A percentile compares a stretch with the other conserved stretches of the same genome.
Conservation (phyloP, 768 basidiomycete genomes). For the Galerina sulciceps region DNA sequence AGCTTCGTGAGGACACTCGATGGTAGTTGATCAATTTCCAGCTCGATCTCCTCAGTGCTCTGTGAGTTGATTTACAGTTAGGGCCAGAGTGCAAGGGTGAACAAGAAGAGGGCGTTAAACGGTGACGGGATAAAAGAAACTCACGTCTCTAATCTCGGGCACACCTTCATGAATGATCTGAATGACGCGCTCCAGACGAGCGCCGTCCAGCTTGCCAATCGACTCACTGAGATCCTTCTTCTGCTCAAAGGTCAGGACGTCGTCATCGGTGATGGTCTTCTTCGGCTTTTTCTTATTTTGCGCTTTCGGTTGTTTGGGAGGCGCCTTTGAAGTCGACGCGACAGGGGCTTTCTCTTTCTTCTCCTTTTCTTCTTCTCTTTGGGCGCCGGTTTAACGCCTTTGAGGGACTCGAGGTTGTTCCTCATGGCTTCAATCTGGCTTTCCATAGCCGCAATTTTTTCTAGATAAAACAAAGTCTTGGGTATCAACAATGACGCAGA, state of each 20-base stretch:
- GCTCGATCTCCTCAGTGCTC: conserved; percentile 98
- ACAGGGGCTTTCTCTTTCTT: conserved; percentile 62
- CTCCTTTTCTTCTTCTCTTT: conserved; percentile 75
- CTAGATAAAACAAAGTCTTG: conserved; percentile 30
- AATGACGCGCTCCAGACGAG: conserved; percentile 87
- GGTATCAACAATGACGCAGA: conserved; percentile 9
- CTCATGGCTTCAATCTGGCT: conserved; percentile 80
- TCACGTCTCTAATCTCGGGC: conserved; percentile 90
- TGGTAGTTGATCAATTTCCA: conserved; percentile 94
- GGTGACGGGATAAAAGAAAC: conserved; percentile 32
- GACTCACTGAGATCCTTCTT: conserved; percentile 98
- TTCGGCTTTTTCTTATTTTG: conserved; percentile 65
- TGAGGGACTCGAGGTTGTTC: conserved; percentile 67
- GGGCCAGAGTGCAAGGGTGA: conserved; percentile 19
- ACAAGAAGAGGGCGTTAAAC: conserved; percentile 3
- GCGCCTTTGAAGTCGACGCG: conserved; percentile 68
- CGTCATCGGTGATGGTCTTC: conserved; percentile 74
- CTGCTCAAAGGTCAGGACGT: conserved; percentile 90
- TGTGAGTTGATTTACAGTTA: conserved; percentile 34
- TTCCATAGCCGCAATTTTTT: conserved; percentile 78
- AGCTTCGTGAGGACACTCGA: conserved; percentile 86
- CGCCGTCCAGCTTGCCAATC: conserved; percentile 83
- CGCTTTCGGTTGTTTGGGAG: conserved; percentile 53
- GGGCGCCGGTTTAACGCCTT: conserved; percentile 47
- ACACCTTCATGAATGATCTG: conserved; percentile 94